A percentile compares a stretch with the other conserved stretches of the same genome.
These are phyloP conservation scores for Neospora caninum DNA, from an alignment of 169 alveolate genomes.

Conservation along the genomic window DNA sequence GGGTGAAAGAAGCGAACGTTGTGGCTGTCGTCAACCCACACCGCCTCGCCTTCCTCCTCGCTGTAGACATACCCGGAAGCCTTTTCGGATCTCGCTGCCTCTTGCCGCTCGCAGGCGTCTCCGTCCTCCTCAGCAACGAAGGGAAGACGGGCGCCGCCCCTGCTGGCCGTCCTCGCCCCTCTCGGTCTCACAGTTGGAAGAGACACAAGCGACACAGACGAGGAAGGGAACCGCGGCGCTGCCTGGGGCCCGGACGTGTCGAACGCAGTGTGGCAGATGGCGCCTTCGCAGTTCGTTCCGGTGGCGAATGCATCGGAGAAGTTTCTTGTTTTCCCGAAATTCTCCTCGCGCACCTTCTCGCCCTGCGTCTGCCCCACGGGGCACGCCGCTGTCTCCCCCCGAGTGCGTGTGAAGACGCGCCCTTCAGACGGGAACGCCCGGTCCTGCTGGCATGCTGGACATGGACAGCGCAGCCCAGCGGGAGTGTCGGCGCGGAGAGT, in stretches of 20 bases:
- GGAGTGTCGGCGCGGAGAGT: neutral
- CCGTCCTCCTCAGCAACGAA: no score
- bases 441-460: neutral
- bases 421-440: neutral
- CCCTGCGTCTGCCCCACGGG: no score
- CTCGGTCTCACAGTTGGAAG: no score
- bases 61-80: conserved; percentile 11
- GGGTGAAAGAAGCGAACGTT: conserved; percentile 20
- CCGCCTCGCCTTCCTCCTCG: neutral
- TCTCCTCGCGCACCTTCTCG: no score
- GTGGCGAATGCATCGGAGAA: no score
- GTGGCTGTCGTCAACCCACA: neutral
- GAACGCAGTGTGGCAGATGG: no score
- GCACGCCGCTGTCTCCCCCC: neutral
- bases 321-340: no score
- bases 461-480: neutral
- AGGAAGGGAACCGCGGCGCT: no score
- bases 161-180: neutral
- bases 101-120: neutral
- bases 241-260: no score
- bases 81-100: neutral
- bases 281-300: no score
- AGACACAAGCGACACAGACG: no score
- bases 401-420: neutral
- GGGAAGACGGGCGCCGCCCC: no score